phyloP scores from a whole-genome alignment of 1,284 basidiomycete species.

The Agroathelia rolfsii region DNA sequence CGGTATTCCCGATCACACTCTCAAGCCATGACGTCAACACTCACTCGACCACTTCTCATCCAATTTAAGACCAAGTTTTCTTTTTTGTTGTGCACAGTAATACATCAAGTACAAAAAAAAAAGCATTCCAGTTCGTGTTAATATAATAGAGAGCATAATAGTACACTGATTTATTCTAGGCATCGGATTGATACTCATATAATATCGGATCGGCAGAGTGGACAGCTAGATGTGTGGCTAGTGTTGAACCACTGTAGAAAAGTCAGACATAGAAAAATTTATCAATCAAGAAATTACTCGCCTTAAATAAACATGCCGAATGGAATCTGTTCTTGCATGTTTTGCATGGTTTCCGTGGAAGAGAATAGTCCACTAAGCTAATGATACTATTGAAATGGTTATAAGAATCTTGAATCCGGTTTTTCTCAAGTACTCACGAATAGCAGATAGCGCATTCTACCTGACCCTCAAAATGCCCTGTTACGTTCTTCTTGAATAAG shows the following conservation, averaged over 20 bases:
- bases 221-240: slow-evolving; percentile 85
- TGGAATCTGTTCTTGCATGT: slow-evolving; percentile 97
- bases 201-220: slow-evolving; percentile 80
- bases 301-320: slow-evolving; percentile 85
- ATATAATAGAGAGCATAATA: no score
- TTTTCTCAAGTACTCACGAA: slow-evolving; percentile 51
- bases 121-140: no score
- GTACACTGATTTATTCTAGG: no score
- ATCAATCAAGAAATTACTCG: slow-evolving; percentile 18
- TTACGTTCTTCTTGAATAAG: slow-evolving; percentile 92
- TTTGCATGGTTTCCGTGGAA: slow-evolving; percentile 89
- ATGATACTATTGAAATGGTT: slow-evolving; percentile 61
- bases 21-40: no score
- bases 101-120: no score
- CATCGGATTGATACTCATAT: no score
- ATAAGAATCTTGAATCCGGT: slow-evolving; percentile 1
- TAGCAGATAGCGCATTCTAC: slow-evolving; percentile 93
- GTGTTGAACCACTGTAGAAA: slow-evolving; percentile 78
- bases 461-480: slow-evolving; percentile 86
- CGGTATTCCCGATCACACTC: no score
- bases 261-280: slow-evolving; percentile 5
- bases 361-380: slow-evolving; percentile 78
- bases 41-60: no score
- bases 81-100: no score
- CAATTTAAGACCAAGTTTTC: no score